Base-by-base conservation (phyloP, 1,284 basidiomycete species). In the Sporisorium graminicola region DNA sequence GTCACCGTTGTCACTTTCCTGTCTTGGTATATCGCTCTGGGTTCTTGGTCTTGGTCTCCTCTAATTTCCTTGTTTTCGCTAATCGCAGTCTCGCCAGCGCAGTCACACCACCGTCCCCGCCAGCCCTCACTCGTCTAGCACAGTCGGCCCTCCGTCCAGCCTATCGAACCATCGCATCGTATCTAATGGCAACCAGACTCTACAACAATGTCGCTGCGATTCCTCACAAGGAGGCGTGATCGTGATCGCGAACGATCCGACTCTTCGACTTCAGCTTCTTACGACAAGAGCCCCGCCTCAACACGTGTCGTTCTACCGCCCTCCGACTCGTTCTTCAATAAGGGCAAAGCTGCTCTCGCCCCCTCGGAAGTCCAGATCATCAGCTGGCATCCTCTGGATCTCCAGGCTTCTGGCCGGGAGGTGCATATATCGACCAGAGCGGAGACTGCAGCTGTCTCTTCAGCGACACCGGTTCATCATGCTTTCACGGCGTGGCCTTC, bases 281-380 rank as follows among this genome's bases (percentile, higher is more conserved):
- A 24, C 5, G 33, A 51, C 35, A 50, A n/a, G 7, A 47, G 52
- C 18, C 35, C 31, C 2, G 35, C 60, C 4, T 20, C 63, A 2
- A 8, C 22, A 8, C n/a, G 16, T 20, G 20, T 31, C 24, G 2
- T 31, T 3, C 44, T 46, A 3, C 52, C 59, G 0, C 29, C 27
- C 0, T 24, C 50, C 5, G 54, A 46, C 24, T 46, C 43, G 13
- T 22, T 20, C 26, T 5, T 40, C n/a, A 33, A 14, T 13, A 61
- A 49, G 13, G 54, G 26, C 43, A 61, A 67, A 29, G 16, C 50
- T 1, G 33, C 49, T 12, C 14, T 33, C 9, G 37, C 55, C 6
- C 59, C 59, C 18, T n/a, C 64, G 18, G 53, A 73, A 27, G 59
- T 73, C 0, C 70, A 73, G 9, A 44, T 73, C 65, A 73, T 73